phyloP scores from a whole-genome alignment of 202 grass and related monocot species.

The Panicum virgatum region DNA sequence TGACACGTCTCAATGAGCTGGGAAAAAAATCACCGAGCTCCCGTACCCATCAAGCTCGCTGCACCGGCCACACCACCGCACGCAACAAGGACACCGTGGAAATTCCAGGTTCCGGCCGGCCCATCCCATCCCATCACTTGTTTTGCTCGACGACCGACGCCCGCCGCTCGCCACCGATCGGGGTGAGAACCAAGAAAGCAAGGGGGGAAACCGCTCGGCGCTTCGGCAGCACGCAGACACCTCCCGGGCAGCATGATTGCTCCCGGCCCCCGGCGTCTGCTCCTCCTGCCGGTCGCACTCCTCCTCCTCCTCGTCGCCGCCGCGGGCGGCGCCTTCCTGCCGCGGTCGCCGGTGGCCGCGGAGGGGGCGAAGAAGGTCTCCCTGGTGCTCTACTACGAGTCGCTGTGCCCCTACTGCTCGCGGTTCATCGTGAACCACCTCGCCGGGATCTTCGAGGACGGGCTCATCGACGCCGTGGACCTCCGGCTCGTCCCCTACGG shows the following conservation, averaged over 20 bases:
- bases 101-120: background rate
- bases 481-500: slow-evolving; percentile 72
- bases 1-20: too few species aligned
- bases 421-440: slow-evolving; percentile 70
- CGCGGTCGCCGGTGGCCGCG: background rate
- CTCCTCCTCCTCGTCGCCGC: too few species aligned
- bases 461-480: slow-evolving; percentile 56
- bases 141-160: background rate
- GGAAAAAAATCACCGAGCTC: background rate
- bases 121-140: background rate
- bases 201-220: background rate
- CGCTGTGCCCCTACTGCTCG: slow-evolving; percentile 72
- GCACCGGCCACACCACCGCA: background rate
- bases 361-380: slow-evolving; percentile 36
- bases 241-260: background rate
- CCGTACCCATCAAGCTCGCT: background rate
- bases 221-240: background rate
- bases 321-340: background rate
- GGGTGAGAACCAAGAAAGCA: background rate
- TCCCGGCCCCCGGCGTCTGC: background rate
- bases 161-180: background rate
- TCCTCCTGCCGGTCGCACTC: background rate
- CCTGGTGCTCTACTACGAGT: slow-evolving; percentile 84
- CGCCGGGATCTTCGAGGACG: slow-evolving; percentile 53
- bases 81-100: background rate